Base-by-base conservation (phyloP, 2,329 filamentous ascomycete genomes). In the Neonectria magnoliae region DNA sequence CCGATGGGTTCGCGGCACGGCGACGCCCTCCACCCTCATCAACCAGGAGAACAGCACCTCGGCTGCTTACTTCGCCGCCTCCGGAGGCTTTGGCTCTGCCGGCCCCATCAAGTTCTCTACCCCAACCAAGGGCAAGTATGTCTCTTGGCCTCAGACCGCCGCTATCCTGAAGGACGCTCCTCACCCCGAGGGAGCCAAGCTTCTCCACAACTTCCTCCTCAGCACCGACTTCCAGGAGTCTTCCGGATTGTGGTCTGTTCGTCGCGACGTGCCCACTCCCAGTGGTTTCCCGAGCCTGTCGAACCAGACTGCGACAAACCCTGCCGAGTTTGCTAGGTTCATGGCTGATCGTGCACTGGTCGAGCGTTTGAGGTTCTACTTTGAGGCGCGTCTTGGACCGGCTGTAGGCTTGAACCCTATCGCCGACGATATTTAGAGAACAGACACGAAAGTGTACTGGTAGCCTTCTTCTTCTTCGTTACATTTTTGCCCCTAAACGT, bases 1-100 rank as follows among this genome's bases (percentile, higher is more conserved):
- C 1, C 76, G 75, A 41, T 87, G 85, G 85, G 84, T 87, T 16
- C 84, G 85, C 25, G 85, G 85, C 9, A 82, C 81, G 0, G 76
- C 73, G 2, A 85, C 83, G 0, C 83, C 84, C 0, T 60, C 45
- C 1, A 77, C 77, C 1, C 65, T 84, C 10, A 53, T 82, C 31
- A 20, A 44, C 4, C 36, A 73, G 13, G 64, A 66, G 27, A 77
- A 79, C 62, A 68, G 42, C 57, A 77, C 74, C 5, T 59, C 66
- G 7, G 78, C 77, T 0, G 79, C 75, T 4, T 78, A 72, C n/a
- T 82, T 83, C 60, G 78, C 76, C 1, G 69, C 72, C 0, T 50
- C 57, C 2, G 66, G 65, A 36, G 65, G 71, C 22, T 70, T 75
- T 20, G 52, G 41, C 10, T 62, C 69, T 2, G 29, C 62, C 0